Evolutionary conservation across 2,329 filamentous ascomycete species (phyloP).

Genomic region (Sporothrix euskadiensis): DNA sequence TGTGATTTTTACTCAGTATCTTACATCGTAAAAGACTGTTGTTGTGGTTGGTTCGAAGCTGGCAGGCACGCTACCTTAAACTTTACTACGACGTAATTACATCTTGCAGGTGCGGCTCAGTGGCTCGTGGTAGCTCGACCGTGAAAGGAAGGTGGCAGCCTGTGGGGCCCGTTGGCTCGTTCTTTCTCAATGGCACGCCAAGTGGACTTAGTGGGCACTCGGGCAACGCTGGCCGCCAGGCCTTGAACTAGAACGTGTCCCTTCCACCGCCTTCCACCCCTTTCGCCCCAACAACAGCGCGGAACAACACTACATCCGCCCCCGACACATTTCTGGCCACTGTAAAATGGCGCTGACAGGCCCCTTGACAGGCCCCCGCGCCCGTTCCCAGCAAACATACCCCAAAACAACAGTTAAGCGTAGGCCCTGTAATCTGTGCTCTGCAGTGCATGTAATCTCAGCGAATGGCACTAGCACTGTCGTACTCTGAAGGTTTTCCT

Average conservation of each 20-base stretch:
- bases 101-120: neutral
- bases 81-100: neutral
- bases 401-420: neutral
- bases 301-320: constrained; percentile 22
- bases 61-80: neutral
- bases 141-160: constrained; percentile 17
- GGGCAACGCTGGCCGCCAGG: neutral
- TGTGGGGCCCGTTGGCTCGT: neutral
- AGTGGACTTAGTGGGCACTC: constrained; percentile 9
- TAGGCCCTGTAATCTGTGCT: neutral
- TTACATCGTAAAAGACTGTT: neutral
- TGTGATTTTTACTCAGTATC: neutral
- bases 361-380: neutral
- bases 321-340: neutral
- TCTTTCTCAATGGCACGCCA: neutral
- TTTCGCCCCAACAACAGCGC: constrained; percentile 4
- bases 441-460: neutral
- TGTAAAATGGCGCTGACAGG: constrained; percentile 4
- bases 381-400: neutral
- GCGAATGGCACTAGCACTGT: neutral
- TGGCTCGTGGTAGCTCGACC: neutral
- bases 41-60: neutral
- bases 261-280: constrained; percentile 27
- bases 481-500: neutral
- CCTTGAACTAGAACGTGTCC: constrained; percentile 29